A percentile compares a stretch with the other conserved stretches of the same genome.
Conservation (phyloP, 257 asterid genomes). For the Solanum ossicruentum region DNA sequence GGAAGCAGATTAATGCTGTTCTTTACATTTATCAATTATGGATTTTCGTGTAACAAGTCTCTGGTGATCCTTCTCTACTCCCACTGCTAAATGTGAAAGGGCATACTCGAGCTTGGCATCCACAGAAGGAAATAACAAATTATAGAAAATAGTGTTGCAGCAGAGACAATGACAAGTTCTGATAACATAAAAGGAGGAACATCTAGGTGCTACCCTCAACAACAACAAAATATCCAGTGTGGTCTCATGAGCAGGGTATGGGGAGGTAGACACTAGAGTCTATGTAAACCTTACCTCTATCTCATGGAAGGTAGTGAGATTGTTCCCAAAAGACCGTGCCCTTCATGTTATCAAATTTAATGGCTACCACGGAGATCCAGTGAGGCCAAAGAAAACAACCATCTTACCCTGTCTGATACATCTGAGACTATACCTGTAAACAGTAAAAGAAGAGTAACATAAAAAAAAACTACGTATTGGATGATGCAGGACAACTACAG, state of each 20-base stretch:
- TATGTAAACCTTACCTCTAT: background rate
- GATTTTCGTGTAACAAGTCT: background rate
- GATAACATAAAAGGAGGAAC: background rate
- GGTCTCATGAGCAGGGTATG: background rate
- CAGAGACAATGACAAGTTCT: no score
- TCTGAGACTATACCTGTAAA: background rate
- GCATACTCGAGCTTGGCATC: background rate
- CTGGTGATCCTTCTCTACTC: background rate
- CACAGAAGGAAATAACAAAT: no score
- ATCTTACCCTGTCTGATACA: background rate
- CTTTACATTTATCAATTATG: background rate
- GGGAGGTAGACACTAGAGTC: background rate
- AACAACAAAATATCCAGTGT: background rate
- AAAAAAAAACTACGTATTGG: background rate
- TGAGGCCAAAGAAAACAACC: background rate
- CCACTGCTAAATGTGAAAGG: background rate
- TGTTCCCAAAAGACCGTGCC: no score
- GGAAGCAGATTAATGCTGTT: background rate
- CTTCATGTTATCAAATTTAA: background rate
- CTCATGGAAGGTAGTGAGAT: no score
- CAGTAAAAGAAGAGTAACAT: background rate
- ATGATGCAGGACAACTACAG: background rate
- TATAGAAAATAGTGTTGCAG: no score
- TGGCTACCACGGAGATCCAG: background rate
- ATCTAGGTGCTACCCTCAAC: background rate